A percentile compares a stretch with the other conserved stretches of the same genome.
Conservation (phyloP, 805 yeast genomes). For the Lipomyces sp. region DNA sequence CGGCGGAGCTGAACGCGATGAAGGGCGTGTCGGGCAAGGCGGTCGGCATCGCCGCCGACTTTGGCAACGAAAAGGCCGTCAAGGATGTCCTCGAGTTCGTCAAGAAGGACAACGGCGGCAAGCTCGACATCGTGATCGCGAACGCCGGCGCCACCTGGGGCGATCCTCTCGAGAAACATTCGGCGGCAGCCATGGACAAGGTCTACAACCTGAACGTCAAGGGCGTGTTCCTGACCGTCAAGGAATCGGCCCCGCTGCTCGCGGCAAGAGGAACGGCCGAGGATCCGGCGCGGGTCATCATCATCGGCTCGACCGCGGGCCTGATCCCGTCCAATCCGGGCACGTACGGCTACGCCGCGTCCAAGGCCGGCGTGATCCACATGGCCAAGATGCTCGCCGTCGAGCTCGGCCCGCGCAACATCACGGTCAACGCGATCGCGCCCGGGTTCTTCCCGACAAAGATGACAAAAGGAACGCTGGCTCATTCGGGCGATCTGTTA, state of each 20-base stretch:
- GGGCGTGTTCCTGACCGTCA: conserved; percentile 66
- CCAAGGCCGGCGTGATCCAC: conserved; percentile 73
- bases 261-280: conserved; percentile 49
- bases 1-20: conserved; percentile 37
- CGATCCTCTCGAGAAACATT: conserved; percentile 56
- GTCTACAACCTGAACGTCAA: conserved; percentile 61
- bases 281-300: conserved; percentile 62
- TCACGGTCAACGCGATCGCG: conserved; percentile 66
- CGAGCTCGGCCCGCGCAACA: conserved; percentile 62
- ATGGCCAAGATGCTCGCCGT: conserved; percentile 60
- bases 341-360: conserved; percentile 67
- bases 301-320: conserved; percentile 67
- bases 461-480: conserved; percentile 66
- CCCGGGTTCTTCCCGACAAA: conserved; percentile 77
- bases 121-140: conserved; percentile 63
- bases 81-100: conserved; percentile 45
- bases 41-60: conserved; percentile 51
- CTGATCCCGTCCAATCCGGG: conserved; percentile 41
- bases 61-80: conserved; percentile 51
- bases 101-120: conserved; percentile 37
- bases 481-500: conserved; percentile 52
- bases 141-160: conserved; percentile 86
- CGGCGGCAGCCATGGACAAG: conserved; percentile 58
- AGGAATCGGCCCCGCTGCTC: conserved; percentile 58
- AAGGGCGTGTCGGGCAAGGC: conserved; percentile 35